Base-by-base conservation (phyloP, 176 grass and related monocot species). In the Saccharum spontaneum region DNA sequence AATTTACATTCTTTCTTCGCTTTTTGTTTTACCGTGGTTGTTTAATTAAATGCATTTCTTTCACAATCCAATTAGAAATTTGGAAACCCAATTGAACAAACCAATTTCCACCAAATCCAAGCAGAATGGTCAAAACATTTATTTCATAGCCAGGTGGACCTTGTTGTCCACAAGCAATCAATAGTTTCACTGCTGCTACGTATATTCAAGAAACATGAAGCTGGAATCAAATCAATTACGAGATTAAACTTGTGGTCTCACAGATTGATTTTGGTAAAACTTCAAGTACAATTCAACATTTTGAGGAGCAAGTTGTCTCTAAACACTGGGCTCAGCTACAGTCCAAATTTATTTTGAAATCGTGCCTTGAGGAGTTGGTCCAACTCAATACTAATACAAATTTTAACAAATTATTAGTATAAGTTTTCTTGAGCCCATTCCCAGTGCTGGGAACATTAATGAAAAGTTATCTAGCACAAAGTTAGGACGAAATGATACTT, bases 161-260 rank as follows among this genome's bases (percentile, higher is more conserved):
- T 10, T 75, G 14, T 34, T 75, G 23, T 74, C 43, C 45, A 57
- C 16, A 63, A 69, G 4, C 13, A 88, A 31, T 23, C 10, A 60
- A 83, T 64, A 77, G 31, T 70, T 71, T 18, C 40, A 69, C 41
- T 43, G 20, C 41, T 5, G 1, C 12, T 12, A 83, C 7, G 8
- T 79, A 41, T 88, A 14, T 43, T 78, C 71, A 30, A 48, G n/a
- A 88, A 22, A 10, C 22, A 65, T 22, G 17, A 20, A 33, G 23
- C n/a, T 79, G 54, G 67, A 68, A 44, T 69, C 1, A 39, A 52
- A 24, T 55, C 30, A 22, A 10, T 71, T 46, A 54, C 4, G 46
- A 31, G 16, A 54, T 34, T 54, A 20, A 46, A 76, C 24, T 33
- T 66, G 23, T 20, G 7, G 66, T 67, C 48, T 49, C 48, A 1